These are phyloP conservation scores for Fomitopsis pulvina DNA, from an alignment of 768 basidiomycete species.

Conservation along the genomic window DNA sequence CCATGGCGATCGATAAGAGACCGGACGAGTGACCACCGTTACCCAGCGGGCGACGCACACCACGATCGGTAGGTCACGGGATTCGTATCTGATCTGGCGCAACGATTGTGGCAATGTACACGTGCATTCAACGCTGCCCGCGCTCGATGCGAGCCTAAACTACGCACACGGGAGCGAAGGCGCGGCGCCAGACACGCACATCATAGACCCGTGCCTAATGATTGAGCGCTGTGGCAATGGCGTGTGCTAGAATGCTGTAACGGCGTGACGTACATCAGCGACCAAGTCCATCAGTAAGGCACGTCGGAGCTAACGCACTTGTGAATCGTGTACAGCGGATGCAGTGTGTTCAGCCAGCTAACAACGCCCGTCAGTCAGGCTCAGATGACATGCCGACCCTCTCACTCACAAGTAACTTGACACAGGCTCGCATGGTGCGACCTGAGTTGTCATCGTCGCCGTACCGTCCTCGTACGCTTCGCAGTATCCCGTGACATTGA, in stretches of 20 bases:
- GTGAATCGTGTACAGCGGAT: conserved; percentile 59
- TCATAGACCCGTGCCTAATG: conserved; percentile 14
- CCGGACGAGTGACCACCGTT: too few relatives aligned
- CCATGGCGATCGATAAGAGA: too few relatives aligned
- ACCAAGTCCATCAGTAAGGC: not conserved
- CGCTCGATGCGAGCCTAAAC: not conserved
- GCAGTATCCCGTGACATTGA: conserved; percentile 54
- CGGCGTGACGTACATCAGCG: conserved; percentile 5
- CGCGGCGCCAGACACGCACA: not conserved
- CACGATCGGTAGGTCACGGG: not conserved
- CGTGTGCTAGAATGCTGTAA: conserved; percentile 44
- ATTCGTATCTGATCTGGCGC: not conserved
- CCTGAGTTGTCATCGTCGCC: conserved; percentile 44
- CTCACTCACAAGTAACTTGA: conserved; percentile 56
- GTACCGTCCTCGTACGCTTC: conserved; percentile 55
- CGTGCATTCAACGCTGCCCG: not conserved
- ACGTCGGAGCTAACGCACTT: conserved; percentile 28
- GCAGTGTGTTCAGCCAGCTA: conserved; percentile 59
- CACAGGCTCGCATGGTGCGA: conserved; percentile 52
- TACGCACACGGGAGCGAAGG: not conserved
- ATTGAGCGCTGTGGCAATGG: conserved; percentile 40
- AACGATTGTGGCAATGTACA: not conserved
- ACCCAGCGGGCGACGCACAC: too few relatives aligned
- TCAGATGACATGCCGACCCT: not conserved
- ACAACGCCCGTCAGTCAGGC: not conserved